Base-by-base conservation (phyloP, 1,139 yeast species). In the Geotrichum europaeum region DNA sequence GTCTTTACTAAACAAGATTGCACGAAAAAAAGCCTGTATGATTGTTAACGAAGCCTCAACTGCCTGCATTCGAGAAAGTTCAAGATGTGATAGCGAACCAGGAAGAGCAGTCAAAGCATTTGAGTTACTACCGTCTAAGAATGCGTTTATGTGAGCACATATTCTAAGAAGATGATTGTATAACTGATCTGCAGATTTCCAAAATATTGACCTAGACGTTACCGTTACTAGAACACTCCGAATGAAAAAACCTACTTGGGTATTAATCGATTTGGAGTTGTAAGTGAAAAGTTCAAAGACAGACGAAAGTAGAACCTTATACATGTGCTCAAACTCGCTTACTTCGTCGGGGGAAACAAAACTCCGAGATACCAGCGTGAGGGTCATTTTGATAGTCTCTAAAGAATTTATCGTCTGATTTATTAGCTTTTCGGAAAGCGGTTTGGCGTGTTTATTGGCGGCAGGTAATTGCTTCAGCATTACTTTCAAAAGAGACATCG, bases 181-280 rank as follows among this genome's bases (percentile, higher is more conserved):
- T 4, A 59, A 20, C n/a, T 47, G 49, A 20, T n/a, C 13, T 13
- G 56, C 15, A 6, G 52, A 49, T 18, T 47, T 45, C 57, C 60
- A 49, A 10, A 54, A 45, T 43, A 49, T 32, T 15, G 60, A 30
- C 7, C 56, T 43, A 4, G 61, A 55, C n/a, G 55, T 10, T 5
- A 53, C 51, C 2, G 53, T 55, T 28, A 58, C 51, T 5, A 58
- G 43, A 30, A 59, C 15, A 55, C 50, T 55, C 25, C 56, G 55
- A 28, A 59, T 52, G 22, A 59, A 52, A 36, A 59, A 45, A 3
- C 61, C 61, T 1, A 59, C 34, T 22, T 55, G 61, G 6, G 61
- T 59, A 13, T 59, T 59, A 36, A 59, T 45, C 0, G 58, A 32
- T 32, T 51, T 55, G 18, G 59, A 59, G 25, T 32, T 32, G 40